Conservation (phyloP, 225 moss, liverwort and hornwort genomes). For the Sphagnum tenellum region DNA sequence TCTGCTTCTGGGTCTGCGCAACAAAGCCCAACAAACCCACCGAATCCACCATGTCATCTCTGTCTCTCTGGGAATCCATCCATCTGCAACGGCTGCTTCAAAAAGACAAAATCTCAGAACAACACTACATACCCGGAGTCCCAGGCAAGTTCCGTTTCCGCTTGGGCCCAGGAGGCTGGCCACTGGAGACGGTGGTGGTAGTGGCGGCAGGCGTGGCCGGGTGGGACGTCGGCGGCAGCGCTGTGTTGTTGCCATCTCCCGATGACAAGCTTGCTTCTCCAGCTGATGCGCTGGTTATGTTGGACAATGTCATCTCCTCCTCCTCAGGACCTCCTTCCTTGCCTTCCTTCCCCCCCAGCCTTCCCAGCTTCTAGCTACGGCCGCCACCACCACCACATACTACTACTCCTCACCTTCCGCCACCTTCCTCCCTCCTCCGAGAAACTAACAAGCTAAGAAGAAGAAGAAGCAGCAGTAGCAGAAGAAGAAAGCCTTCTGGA, state of each 20-base stretch:
- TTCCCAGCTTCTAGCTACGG: too few relatives aligned
- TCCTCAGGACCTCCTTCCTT: constrained; percentile 2
- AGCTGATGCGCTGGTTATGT: constrained; percentile 71
- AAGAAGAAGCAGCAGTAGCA: too few relatives aligned
- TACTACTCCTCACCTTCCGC: too few relatives aligned
- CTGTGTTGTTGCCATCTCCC: constrained; percentile 56
- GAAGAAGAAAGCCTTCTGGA: too few relatives aligned
- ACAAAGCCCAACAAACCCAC: constrained; percentile 3
- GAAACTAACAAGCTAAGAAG: too few relatives aligned
- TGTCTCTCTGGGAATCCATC: not conserved
- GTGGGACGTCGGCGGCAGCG: constrained; percentile 58
- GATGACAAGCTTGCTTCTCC: constrained; percentile 62
- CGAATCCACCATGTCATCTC: constrained; percentile 3
- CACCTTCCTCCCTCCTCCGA: too few relatives aligned
- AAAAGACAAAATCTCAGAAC: not conserved
- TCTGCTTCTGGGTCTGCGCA: constrained; percentile 69
- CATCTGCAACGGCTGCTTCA: not conserved
- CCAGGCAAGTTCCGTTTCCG: constrained; percentile 93
- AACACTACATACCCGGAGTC: constrained; percentile 63
- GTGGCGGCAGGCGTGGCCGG: constrained; percentile 59
- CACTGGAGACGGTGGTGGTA: constrained; percentile 56
- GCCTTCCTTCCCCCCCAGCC: too few relatives aligned
- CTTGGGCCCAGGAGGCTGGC: constrained; percentile 59
- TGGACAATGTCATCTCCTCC: constrained; percentile 70
- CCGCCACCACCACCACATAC: too few relatives aligned